A percentile compares a stretch with the other conserved stretches of the same genome.
These are phyloP conservation scores for Hyaloscypha finlandica DNA, from an alignment of 495 filamentous ascomycete species.

Conservation along the genomic window DNA sequence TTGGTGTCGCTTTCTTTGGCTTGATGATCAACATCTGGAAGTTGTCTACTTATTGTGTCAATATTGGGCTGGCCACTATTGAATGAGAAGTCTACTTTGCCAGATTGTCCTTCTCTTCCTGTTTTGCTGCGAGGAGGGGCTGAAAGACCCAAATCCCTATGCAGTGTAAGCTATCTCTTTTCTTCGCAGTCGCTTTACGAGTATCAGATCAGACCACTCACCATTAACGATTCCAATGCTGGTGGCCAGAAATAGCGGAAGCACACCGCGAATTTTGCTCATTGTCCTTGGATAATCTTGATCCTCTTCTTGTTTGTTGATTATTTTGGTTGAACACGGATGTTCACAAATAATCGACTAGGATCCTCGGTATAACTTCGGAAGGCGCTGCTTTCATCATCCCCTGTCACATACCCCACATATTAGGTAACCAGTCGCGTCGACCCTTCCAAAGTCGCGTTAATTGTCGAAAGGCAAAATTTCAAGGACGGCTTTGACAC, in stretches of 20 bases:
- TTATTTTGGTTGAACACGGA: not conserved
- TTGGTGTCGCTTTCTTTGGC: constrained; percentile 3
- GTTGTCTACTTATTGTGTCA: constrained; percentile 18
- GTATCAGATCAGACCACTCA: constrained; percentile 13
- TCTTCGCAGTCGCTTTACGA: not conserved
- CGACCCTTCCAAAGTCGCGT: constrained; percentile 11
- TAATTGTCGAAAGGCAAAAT: not conserved
- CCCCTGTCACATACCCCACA: not conserved
- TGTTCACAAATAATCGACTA: not conserved
- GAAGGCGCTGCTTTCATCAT: not conserved
- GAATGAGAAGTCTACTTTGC: not conserved
- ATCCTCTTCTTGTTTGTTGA: not conserved
- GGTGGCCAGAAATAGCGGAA: constrained; percentile 29
- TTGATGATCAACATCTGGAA: constrained; percentile 10
- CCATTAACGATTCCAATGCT: constrained; percentile 31
- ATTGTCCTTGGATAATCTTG: constrained; percentile 20
- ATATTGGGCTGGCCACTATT: not conserved
- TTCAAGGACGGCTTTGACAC: not conserved
- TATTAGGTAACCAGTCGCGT: constrained; percentile 15
- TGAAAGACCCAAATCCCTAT: constrained; percentile 47
- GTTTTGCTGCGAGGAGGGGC: constrained; percentile 41
- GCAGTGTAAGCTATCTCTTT: not conserved
- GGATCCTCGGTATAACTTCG: not conserved
- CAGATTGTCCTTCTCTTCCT: constrained; percentile 31
- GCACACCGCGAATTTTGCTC: constrained; percentile 33